Base-by-base conservation (phyloP, 2,329 filamentous ascomycete genomes). In the Cryoendolithus antarcticus region DNA sequence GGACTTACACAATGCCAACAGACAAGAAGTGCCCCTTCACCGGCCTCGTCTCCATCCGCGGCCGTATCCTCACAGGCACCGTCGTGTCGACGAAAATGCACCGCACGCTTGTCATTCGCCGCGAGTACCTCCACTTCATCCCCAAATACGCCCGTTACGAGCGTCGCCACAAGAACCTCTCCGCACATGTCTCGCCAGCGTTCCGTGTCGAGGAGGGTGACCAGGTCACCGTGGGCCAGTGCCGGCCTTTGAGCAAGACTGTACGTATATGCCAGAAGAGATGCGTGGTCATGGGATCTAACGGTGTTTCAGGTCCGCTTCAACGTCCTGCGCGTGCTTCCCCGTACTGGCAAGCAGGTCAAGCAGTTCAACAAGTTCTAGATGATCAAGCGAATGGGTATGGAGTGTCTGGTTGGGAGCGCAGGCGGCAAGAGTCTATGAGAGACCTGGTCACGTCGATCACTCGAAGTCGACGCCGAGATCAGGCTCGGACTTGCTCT, bases 1-100 rank as follows among this genome's bases (percentile, higher is more conserved):
- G 40, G 35, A 45, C 44, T 50, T 29, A 46, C 39, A 31, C 36
- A 41, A 11, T 40, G 35, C 21, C 19, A 3, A 61, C 64, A 94
- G 91, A 98, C 82, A 98, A 98, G 86, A 98, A 98, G 80, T 98
- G 91, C 83, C 91, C 91, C 58, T 98, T 98, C 82, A 94, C 86
- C 60, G 93, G 93, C 68, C 77, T 89, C 69, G 88, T 98, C 69
- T 96, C 91, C 55, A 98, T 98, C 77, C 91, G 91, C 75, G 91
- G 91, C 71, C 89, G 91, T 89, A 98, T 98, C 79, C 77, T 98
- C 57, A 96, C 89, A 67, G 91, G 91, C 64, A 95, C 86, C 66
- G 91, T 98, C 64, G 83, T 96, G 65, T 96, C 89, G 62, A 98
- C 91, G 73, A 98, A 98, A 85, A 98, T 98, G 91, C 91, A 98